Conservation (phyloP, 495 filamentous ascomycete genomes). For the Hypomontagnella monticulosa region DNA sequence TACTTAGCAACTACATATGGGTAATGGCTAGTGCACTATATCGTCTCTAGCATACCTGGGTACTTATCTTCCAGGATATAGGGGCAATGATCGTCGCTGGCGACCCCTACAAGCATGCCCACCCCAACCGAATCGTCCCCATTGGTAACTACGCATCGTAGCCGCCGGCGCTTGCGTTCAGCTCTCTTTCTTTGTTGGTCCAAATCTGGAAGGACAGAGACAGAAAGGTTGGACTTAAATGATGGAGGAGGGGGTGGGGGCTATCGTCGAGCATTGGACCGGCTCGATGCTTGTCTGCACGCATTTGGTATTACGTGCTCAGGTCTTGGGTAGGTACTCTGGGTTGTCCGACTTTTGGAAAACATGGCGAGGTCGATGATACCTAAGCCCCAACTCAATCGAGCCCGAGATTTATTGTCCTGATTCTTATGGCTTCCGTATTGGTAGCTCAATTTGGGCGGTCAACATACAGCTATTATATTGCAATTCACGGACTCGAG, state of each 20-base stretch:
- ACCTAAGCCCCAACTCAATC: constrained; percentile 23
- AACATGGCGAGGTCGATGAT: constrained; percentile 15
- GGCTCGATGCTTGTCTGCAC: constrained; percentile 13
- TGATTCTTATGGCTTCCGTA: constrained; percentile 15
- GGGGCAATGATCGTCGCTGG: constrained; percentile 19
- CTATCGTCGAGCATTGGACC: constrained; percentile 22
- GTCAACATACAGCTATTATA: constrained; percentile 28
- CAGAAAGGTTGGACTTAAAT: constrained; percentile 6
- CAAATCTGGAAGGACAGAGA: constrained; percentile 19
- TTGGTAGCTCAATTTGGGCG: constrained; percentile 27
- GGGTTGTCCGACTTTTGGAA: constrained; percentile 20
- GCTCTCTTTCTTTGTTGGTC: constrained; percentile 29
- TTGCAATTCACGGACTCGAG: constrained; percentile 11
- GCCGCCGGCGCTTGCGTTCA: constrained; percentile 33
- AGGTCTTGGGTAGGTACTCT: constrained; percentile 13
- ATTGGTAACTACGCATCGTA: constrained; percentile 19
- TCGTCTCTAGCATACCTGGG: neutral
- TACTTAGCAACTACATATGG: too few relatives aligned
- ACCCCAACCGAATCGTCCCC: constrained; percentile 5
- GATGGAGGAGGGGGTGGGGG: constrained; percentile 30
- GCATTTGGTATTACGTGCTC: constrained; percentile 35
- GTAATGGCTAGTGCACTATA: neutral
- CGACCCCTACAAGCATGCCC: constrained; percentile 9
- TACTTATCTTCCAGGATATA: neutral
- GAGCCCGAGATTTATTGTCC: constrained; percentile 24